Evolutionary conservation across 129 eudicot species (phyloP), one percentile per base, ranked within the genome.

Genomic region (Flaveria linearis): DNA sequence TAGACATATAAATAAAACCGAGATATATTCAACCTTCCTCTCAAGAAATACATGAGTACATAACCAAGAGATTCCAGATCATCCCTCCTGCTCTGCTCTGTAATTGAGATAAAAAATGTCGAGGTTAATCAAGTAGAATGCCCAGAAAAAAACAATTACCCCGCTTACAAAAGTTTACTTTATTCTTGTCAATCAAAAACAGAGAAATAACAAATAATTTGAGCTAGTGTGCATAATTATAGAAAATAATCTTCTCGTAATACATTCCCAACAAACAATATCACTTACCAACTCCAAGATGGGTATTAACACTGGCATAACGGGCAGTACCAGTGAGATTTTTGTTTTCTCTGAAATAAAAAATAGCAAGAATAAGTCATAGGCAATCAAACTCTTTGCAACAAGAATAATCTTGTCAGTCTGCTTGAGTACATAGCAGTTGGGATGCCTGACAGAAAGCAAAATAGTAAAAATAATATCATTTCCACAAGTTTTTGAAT

Each of bases 11-110:
- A 46, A 10, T 55, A 17, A 33, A 60, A 47, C n/a, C 7, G 22
- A 36, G n/a, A 68, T 58, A 70, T 75, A 62, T 28, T 17, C 75
- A 77, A 90, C 97, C 97, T 91, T 88, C 97, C 97, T 79, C 96
- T 84, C 69, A 90, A 71, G 69, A 90, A 90, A 77, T 90, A 90
- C 96, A 90, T 88, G 17, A 91, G 97, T 71, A 91, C 91, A 63
- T 91, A 91, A 73, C 97, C 97, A 74, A 91, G 93, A 78, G 93
- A 91, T 80, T 91, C 97, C 69, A 91, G 81, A 85, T 91, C 97
- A 77, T 91, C 97, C 82, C 97, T 82, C 84, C 97, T 88, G 86
- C 97, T 91, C 83, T 91, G 97, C 77, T 91, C 97, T 91, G 86
- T 73, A 60, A 64, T 57, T 56, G 33, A 9, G 75, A 73, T 45